Conservation (phyloP, 2,329 filamentous ascomycete species). For the Kalaharituber pfeilii region DNA sequence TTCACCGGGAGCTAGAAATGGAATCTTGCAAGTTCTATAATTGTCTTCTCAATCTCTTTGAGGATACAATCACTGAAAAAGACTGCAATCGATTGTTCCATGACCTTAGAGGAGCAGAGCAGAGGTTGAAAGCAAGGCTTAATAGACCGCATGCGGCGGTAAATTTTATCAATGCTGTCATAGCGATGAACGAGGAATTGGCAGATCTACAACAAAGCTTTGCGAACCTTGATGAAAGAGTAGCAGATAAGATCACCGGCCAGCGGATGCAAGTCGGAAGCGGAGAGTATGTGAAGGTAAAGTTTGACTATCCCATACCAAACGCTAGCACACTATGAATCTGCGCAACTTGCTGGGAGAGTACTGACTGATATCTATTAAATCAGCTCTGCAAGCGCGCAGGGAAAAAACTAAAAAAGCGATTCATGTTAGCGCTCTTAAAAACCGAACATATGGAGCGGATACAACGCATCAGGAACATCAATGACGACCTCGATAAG, state of each 20-base stretch:
- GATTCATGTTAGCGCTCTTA: constrained; percentile 1
- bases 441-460: constrained; percentile 7
- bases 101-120: background rate
- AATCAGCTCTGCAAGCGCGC: background rate
- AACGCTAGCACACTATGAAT: background rate
- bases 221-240: background rate
- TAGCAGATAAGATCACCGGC: background rate
- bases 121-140: background rate
- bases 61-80: background rate
- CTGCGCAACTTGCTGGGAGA: too few relatives aligned
- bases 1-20: constrained; percentile 10
- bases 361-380: background rate
- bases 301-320: too few relatives aligned
- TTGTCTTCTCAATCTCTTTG: background rate
- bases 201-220: background rate
- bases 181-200: background rate
- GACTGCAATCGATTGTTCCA: background rate
- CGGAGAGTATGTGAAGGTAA: background rate
- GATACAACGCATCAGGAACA: constrained; percentile 6
- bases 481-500: constrained; percentile 8
- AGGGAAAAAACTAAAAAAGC: constrained; percentile 2
- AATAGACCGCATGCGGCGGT: background rate
- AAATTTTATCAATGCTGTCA: background rate
- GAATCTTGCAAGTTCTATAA: background rate
- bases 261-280: background rate